These are phyloP conservation scores for Mucor racemosus DNA, from an alignment of 371 early-diverging fungal species.

Conservation along the genomic window DNA sequence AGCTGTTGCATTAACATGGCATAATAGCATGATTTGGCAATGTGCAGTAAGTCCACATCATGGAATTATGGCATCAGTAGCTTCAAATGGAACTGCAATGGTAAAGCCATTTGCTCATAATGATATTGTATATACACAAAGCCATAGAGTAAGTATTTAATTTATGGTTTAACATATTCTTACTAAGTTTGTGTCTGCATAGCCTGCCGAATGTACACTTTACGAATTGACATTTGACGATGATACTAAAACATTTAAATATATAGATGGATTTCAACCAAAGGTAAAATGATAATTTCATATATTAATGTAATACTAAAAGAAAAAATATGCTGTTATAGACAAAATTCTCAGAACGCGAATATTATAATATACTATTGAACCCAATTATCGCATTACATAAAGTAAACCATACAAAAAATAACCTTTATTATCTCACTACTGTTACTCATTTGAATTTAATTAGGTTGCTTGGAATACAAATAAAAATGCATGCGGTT, in stretches of 20 bases:
- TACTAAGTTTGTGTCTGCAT: background rate
- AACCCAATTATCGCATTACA: slow-evolving; percentile 18
- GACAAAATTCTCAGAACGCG: background rate
- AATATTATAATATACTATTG: slow-evolving; percentile 1
- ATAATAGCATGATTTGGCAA: slow-evolving; percentile 18
- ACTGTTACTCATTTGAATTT: background rate
- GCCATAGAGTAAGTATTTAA: background rate
- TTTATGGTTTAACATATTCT: background rate
- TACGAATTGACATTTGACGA: slow-evolving; percentile 10
- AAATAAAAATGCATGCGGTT: slow-evolving; percentile 20
- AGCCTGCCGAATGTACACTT: slow-evolving; percentile 12
- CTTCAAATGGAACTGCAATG: slow-evolving; percentile 7
- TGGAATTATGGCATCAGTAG: slow-evolving; percentile 9
- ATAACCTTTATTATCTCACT: background rate
- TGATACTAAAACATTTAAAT: background rate
- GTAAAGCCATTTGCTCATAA: slow-evolving; percentile 4
- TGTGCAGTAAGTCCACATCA: slow-evolving; percentile 15
- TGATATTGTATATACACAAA: slow-evolving; percentile 3
- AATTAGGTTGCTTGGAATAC: slow-evolving; percentile 33
- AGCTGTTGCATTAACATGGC: background rate
- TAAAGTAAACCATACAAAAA: slow-evolving; percentile 5
- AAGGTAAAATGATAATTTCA: background rate
- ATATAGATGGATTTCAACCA: slow-evolving; percentile 14
- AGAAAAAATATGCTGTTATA: background rate
- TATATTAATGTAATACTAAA: background rate